Evolutionary conservation across 2,329 filamentous ascomycete genomes (phyloP).

Genomic region (Alternaria triticimaculans): DNA sequence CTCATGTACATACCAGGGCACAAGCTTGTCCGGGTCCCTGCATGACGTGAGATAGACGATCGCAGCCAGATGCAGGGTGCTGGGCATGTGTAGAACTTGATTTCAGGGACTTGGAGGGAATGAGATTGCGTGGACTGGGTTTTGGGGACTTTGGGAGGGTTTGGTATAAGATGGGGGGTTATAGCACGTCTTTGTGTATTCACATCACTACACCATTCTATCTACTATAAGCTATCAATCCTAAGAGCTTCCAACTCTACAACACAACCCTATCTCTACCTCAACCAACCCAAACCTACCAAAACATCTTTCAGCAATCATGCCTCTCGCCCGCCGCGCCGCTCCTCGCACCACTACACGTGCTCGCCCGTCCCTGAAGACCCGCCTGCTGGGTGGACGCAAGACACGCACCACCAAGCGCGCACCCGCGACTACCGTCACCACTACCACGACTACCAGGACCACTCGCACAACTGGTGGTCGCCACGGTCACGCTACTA

Average conservation of each 20-base stretch:
- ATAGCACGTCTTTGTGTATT: not conserved
- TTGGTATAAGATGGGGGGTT: conserved; percentile 16
- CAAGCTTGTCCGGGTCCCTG: conserved; percentile 23
- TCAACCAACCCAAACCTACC: conserved; percentile 5
- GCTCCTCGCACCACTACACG: conserved; percentile 32
- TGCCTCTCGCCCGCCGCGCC: conserved; percentile 38
- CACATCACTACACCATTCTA: not conserved
- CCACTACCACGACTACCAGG: conserved; percentile 50
- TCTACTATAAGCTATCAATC: not conserved
- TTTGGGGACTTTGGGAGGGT: not conserved
- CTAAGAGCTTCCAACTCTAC: not conserved
- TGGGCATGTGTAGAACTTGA: conserved; percentile 26
- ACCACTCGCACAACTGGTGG: conserved; percentile 54
- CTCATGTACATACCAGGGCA: not conserved
- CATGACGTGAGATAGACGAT: conserved; percentile 33
- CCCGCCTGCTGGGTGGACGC: conserved; percentile 57
- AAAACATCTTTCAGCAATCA: conserved; percentile 12
- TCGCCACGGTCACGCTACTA: conserved; percentile 26
- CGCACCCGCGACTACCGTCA: conserved; percentile 39
- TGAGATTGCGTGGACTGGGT: not conserved
- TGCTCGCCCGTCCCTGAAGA: conserved; percentile 60
- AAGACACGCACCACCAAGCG: conserved; percentile 47
- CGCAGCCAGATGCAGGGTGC: conserved; percentile 10
- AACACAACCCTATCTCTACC: not conserved
- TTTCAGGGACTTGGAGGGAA: conserved; percentile 18